Conservation (phyloP, 139 green algal species). For the Chlorella sp. region DNA sequence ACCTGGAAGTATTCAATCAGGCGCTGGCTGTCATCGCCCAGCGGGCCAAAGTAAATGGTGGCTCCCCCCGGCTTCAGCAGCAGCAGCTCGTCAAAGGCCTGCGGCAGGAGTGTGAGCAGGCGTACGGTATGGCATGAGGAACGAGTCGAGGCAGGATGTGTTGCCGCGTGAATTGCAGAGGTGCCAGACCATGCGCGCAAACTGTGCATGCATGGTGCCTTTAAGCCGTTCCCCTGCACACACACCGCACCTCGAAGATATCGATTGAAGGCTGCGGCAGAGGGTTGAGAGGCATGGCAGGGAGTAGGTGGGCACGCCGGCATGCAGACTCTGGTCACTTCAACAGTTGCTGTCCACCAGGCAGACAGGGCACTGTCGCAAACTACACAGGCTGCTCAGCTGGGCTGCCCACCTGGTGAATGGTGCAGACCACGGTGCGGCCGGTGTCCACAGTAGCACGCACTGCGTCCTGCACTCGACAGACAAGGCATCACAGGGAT, state of each 20-base stretch:
- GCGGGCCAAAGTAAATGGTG: constrained; percentile 66
- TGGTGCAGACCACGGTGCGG: constrained; percentile 67
- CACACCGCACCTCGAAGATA: constrained; percentile 50
- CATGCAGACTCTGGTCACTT: no score
- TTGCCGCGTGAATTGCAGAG: no score
- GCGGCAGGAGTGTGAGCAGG: background rate
- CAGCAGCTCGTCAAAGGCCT: constrained; percentile 75
- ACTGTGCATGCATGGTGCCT: no score
- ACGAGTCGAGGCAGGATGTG: no score
- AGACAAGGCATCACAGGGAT: no score
- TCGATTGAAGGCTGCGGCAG: constrained; percentile 53
- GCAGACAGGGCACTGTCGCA: no score
- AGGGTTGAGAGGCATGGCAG: constrained; percentile 4
- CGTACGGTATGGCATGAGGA: background rate
- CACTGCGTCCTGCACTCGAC: constrained; percentile 46
- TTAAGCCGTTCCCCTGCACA: no score
- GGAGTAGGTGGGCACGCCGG: no score
- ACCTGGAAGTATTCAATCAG: constrained; percentile 67
- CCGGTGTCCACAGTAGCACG: constrained; percentile 54
- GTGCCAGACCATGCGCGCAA: no score
- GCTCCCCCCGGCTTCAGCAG: constrained; percentile 75
- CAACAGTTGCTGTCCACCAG: no score
- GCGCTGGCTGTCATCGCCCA: constrained; percentile 54
- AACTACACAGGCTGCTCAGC: no score
- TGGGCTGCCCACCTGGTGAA: constrained; percentile 43